phyloP scores from a whole-genome alignment of 129 eudicot species.

The Saussurea involucrata region DNA sequence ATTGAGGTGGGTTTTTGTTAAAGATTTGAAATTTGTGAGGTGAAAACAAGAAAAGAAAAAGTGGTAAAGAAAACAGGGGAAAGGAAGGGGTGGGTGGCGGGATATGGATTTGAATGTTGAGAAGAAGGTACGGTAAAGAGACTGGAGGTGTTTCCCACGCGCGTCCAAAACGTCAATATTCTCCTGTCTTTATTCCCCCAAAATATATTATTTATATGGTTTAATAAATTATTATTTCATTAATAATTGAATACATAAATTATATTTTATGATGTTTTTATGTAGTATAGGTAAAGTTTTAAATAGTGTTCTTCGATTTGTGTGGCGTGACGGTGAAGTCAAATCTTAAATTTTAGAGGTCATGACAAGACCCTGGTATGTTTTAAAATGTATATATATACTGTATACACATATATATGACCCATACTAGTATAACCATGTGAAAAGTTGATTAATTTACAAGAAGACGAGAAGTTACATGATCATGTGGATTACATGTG shows the following conservation, averaged over 20 bases:
- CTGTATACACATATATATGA: too few species aligned
- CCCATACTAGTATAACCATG: too few species aligned
- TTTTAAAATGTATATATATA: too few species aligned
- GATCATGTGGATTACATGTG: too few species aligned
- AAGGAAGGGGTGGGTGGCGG: slow-evolving; percentile 44
- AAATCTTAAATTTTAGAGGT: not conserved
- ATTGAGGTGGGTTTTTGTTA: slow-evolving; percentile 3
- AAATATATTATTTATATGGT: too few species aligned
- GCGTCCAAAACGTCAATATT: slow-evolving; percentile 31
- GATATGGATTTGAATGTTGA: slow-evolving; percentile 57
- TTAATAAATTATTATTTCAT: too few species aligned
- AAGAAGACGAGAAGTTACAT: too few species aligned
- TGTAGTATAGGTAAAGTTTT: not conserved
- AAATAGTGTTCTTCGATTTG: too few species aligned
- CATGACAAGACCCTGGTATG: too few species aligned
- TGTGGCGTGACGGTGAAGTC: not conserved
- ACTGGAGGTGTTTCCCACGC: slow-evolving; percentile 39
- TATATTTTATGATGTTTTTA: too few species aligned
- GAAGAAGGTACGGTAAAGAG: slow-evolving; percentile 12
- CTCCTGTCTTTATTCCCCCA: not conserved
- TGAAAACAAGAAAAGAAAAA: slow-evolving; percentile 15
- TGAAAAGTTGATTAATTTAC: too few species aligned
- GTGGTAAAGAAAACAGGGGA: slow-evolving; percentile 21
- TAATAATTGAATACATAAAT: too few species aligned
- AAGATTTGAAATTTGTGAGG: slow-evolving; percentile 12